phyloP scores from a whole-genome alignment of 163 green algal genomes.

The Chlorella variabilis region DNA sequence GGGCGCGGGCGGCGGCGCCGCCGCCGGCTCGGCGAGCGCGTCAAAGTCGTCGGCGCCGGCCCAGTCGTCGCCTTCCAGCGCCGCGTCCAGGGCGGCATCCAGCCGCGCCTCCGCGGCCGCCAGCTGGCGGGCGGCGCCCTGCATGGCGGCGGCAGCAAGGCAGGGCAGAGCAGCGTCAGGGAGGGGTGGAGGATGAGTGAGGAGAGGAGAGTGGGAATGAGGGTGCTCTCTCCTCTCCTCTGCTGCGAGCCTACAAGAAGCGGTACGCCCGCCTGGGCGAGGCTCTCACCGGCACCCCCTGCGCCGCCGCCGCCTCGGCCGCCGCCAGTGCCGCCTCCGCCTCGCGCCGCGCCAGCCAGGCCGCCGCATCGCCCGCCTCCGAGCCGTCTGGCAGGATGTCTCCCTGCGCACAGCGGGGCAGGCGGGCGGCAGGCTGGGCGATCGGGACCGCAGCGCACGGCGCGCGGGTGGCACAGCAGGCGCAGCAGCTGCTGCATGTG shows the following conservation, averaged over 20 bases:
- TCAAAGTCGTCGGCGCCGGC: constrained; percentile 22
- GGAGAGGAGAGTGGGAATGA: too few species aligned
- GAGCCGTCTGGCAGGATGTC: constrained; percentile 61
- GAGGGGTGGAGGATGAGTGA: not conserved
- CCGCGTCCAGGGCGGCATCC: constrained; percentile 42
- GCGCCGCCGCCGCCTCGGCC: not conserved
- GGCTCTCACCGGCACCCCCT: constrained; percentile 12
- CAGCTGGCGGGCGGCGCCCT: constrained; percentile 38
- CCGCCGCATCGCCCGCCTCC: constrained; percentile 46
- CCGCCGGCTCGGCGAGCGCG: constrained; percentile 5
- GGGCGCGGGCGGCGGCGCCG: not conserved
- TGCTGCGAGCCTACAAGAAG: too few species aligned
- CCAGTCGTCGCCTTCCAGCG: constrained; percentile 29
- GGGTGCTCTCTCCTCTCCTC: too few species aligned
- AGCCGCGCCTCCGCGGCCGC: constrained; percentile 42
- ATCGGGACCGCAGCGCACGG: too few species aligned
- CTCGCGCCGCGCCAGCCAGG: constrained; percentile 40
- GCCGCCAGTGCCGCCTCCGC: constrained; percentile 46
- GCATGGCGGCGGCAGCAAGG: not conserved
- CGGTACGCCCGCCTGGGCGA: too few species aligned
- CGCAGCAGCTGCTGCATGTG: not conserved
- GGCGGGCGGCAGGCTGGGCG: too few species aligned
- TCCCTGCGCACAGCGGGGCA: constrained; percentile 1
- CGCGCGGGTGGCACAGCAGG: not conserved
- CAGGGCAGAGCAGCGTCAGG: not conserved